A percentile compares a stretch with the other conserved stretches of the same genome.
phyloP scores from a whole-genome alignment of 495 filamentous ascomycete species.

The Cairneyella variabilis region DNA sequence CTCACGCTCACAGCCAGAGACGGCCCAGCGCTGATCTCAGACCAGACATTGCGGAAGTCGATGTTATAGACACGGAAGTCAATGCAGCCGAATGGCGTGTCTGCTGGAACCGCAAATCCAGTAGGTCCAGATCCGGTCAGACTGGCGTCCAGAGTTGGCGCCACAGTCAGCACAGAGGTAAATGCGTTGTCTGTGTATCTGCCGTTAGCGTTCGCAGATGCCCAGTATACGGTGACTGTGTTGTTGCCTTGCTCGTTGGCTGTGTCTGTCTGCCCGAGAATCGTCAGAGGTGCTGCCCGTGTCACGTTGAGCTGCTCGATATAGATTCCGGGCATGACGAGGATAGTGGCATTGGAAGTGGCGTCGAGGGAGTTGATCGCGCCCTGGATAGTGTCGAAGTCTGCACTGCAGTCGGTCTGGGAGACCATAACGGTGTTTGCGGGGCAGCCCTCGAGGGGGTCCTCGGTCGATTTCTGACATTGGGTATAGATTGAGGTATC shows the following conservation, averaged over 20 bases:
- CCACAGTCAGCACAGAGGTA: constrained; percentile 48
- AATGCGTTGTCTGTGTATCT: constrained; percentile 45
- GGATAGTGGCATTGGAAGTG: constrained; percentile 40
- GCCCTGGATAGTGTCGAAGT: constrained; percentile 48
- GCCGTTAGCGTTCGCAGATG: constrained; percentile 16
- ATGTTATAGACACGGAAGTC: constrained; percentile 58
- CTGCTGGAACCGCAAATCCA: constrained; percentile 48
- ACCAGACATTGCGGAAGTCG: constrained; percentile 49
- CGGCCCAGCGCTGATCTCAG: constrained; percentile 31
- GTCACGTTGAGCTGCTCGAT: constrained; percentile 55
- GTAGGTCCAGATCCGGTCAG: constrained; percentile 51
- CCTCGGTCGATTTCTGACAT: constrained; percentile 26
- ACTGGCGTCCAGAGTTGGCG: constrained; percentile 50
- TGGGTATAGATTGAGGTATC: constrained; percentile 2
- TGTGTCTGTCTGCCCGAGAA: constrained; percentile 45
- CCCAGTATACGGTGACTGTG: constrained; percentile 44
- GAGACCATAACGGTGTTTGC: constrained; percentile 47
- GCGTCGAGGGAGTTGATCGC: constrained; percentile 50
- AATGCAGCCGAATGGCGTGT: constrained; percentile 51
- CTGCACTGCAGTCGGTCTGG: constrained; percentile 25
- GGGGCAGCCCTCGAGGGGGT: constrained; percentile 40
- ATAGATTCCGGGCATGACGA: constrained; percentile 50
- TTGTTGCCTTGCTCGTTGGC: constrained; percentile 36
- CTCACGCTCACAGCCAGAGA: constrained; percentile 49
- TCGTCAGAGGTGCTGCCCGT: constrained; percentile 46